Base-by-base conservation (phyloP, 2,329 filamentous ascomycete genomes). In the Eutypa lata region DNA sequence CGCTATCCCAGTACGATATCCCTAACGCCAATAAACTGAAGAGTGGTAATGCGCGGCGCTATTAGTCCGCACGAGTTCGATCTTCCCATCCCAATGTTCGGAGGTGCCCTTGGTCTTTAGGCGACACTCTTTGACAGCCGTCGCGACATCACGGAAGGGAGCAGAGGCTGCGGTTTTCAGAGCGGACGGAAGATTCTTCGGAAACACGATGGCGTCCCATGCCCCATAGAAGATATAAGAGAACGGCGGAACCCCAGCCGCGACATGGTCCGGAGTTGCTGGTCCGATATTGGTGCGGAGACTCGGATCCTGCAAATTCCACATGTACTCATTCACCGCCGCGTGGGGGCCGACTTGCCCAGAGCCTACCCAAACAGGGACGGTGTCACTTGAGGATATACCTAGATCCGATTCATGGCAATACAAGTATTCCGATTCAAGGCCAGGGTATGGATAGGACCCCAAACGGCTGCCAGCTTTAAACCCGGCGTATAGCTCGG, bases 121-220 rank as follows among this genome's bases (percentile, higher is more conserved):
- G 3, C 67, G 64, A 48, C 67, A 68, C 18, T 63, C 59, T 49
- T 66, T 68, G 45, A 69, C 63, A 4, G 61, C 66, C 7, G 51
- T 49, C 4, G 62, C 65, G 21, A 68, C 65, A 28, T 68, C 66
- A 24, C 52, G 59, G 33, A 67, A 59, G 14, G 52, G 54, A 10
- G 37, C 48, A 3, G 42, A 6, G 13, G 47, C 43, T 10, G 52
- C 47, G 28, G 45, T 57, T 37, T 51, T 53, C n/a, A 52, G 50
- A 10, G 53, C 56, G n/a, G 53, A 46, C 22, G 53, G 51, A 22
- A 62, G 54, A 16, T 51, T 54, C 19, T 50, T 59, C 1, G 75
- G 74, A 55, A 74, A 66, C 3, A 80, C 54, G 49, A 80, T 76
- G 5, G 71, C 71, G 53, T 75, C 73, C 81, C 81, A 84, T 0